Base-by-base conservation (phyloP, 148 eudicot genomes). In the Linanthus parryae region DNA sequence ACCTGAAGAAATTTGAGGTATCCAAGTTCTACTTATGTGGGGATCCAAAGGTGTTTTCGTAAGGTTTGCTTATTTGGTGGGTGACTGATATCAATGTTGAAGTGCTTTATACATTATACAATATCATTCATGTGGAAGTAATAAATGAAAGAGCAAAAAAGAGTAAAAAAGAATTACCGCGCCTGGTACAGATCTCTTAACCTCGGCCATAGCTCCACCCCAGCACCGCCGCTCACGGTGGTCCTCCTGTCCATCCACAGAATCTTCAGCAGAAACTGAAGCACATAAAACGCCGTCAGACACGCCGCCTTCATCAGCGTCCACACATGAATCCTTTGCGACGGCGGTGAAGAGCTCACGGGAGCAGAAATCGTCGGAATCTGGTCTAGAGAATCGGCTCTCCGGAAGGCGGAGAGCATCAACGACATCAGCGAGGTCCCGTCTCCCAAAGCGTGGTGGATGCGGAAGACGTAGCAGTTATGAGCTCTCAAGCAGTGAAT, bases 401-500 rank as follows among this genome's bases (percentile, higher is more conserved):
- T 38, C 40, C 68, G 25, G 44, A 61, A 77, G 42, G 63, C 47
- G 43, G 81, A 34, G 23, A 61, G 28, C 10, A 85, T 48, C 76
- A 76, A 16, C 0, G 95, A 72, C 88, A 85, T 76, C 52, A 85
- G 31, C 4, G 88, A 81, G 18, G 67, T 66, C 4, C 88, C 95
- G 51, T 85, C 95, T 3, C 95, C 95, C 5, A 81, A 21, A 0
- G 81, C 73, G 66, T 85, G 95, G 26, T 85, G 95, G 5, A 81
- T 54, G 10, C 95, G 73, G 11, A 76, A 31, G 18, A 81, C 73
- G 6, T 62, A 59, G 31, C 81, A 76, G 4, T 63, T 74, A 23
- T 79, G 65, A 5, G 65, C 74, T 45, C 50, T 48, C 7, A 81
- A 36, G 3, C 81, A 44, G 45, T 85, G 95, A 0, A 85, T 53